Conservation (phyloP, 768 basidiomycete species). For the Artomyces pyxidatus region DNA sequence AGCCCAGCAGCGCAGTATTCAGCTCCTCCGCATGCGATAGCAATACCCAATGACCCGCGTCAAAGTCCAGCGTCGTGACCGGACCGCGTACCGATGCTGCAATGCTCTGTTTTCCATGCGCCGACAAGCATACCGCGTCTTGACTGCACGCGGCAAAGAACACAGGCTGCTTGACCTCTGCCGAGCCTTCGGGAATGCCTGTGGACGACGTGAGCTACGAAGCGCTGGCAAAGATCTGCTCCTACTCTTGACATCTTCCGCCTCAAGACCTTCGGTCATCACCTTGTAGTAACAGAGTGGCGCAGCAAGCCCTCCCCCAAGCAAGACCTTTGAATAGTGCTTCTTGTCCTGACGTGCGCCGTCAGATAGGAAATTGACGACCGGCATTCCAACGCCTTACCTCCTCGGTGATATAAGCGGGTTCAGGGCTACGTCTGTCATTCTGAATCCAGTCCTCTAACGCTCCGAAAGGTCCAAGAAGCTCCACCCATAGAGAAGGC, state of each 20-base stretch:
- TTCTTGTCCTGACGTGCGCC: slow-evolving; percentile 19
- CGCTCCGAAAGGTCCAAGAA: slow-evolving; percentile 28
- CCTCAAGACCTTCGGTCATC: slow-evolving; percentile 21
- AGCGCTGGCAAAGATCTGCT: neutral
- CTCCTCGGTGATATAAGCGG: slow-evolving; percentile 26
- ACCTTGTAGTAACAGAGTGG: slow-evolving; percentile 33
- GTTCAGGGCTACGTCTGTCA: slow-evolving; percentile 8
- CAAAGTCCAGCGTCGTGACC: neutral
- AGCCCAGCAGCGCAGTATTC: slow-evolving; percentile 23
- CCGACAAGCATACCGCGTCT: slow-evolving; percentile 34
- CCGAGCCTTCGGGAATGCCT: neutral
- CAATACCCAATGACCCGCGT: slow-evolving; percentile 10
- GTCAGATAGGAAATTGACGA: neutral
- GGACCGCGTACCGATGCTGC: neutral
- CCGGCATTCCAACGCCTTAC: slow-evolving; percentile 17
- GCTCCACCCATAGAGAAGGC: slow-evolving; percentile 23
- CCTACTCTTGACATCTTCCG: slow-evolving; percentile 23
- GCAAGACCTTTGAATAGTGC: slow-evolving; percentile 21
- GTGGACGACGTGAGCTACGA: neutral
- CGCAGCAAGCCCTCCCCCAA: slow-evolving; percentile 24
- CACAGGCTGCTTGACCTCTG: slow-evolving; percentile 38
- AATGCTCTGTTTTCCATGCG: neutral
- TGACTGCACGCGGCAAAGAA: slow-evolving; percentile 52
- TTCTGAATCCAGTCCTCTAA: slow-evolving; percentile 22
- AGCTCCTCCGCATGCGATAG: slow-evolving; percentile 3